Evolutionary conservation across 306 rosid species (phyloP).

Genomic region (Cicer chorassanicum): DNA sequence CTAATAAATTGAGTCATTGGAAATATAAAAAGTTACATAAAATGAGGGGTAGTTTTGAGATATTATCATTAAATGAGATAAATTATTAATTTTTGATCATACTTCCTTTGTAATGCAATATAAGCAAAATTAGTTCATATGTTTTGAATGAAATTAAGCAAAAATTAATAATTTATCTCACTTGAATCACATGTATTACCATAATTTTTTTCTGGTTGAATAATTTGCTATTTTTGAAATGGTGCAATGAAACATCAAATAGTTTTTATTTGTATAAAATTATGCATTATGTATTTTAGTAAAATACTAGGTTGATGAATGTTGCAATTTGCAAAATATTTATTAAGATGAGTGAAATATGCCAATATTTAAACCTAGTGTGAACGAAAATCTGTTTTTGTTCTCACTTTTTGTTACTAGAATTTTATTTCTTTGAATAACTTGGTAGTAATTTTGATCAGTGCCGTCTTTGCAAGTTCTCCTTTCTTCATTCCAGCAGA

Average conservation of each 20-base stretch:
- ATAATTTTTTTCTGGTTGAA: slow-evolving; percentile 39
- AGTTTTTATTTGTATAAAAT: background rate
- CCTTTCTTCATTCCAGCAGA: slow-evolving; percentile 98
- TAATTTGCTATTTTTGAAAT: slow-evolving; percentile 40
- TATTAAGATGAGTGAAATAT: slow-evolving; percentile 4
- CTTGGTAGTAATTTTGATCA: slow-evolving; percentile 50
- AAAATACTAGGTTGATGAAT: background rate
- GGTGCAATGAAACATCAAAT: slow-evolving; percentile 1
- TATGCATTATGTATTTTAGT: background rate
- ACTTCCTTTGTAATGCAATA: no score
- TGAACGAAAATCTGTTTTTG: background rate
- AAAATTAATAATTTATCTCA: background rate
- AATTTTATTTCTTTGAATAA: slow-evolving; percentile 42
- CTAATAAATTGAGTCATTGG: no score
- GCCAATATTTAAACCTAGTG: background rate
- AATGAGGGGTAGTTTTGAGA: no score
- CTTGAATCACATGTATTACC: slow-evolving; percentile 8
- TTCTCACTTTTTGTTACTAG: slow-evolving; percentile 28
- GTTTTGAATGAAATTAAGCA: no score
- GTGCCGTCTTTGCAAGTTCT: slow-evolving; percentile 87
- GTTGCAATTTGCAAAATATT: background rate
- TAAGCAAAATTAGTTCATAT: no score
- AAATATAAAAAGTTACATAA: no score
- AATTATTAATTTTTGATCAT: no score
- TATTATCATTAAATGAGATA: no score